Evolutionary conservation across 306 rosid genomes (phyloP).

Genomic region (Luffa aegyptiaca): DNA sequence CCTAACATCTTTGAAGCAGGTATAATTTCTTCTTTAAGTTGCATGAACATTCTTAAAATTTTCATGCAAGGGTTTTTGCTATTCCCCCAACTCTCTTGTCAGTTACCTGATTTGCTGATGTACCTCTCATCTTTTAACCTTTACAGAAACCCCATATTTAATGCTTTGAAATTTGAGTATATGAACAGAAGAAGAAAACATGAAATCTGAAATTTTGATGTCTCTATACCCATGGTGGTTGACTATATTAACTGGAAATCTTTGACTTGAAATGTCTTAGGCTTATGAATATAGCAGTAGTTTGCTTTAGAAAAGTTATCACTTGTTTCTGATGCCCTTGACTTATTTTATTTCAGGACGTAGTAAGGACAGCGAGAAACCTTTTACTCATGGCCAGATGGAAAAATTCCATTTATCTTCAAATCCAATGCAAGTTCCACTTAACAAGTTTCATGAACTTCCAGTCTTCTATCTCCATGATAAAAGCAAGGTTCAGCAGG

Average conservation of each 20-base stretch:
- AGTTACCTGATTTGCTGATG: neutral
- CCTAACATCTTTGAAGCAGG: slow-evolving; percentile 56
- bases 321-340: slow-evolving; percentile 5
- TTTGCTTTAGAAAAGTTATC: neutral
- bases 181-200: neutral
- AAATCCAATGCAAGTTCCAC: slow-evolving; percentile 39
- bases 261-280: neutral
- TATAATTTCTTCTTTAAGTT: slow-evolving; percentile 17
- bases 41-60: neutral
- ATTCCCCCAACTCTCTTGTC: neutral
- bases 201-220: neutral
- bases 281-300: neutral
- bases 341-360: slow-evolving; percentile 39
- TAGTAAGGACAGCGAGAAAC: slow-evolving; percentile 34
- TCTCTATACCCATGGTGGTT: neutral
- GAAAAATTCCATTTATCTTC: slow-evolving; percentile 29
- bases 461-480: slow-evolving; percentile 28
- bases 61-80: neutral
- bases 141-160: neutral
- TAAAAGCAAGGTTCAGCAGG: slow-evolving; percentile 18
- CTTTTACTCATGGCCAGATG: slow-evolving; percentile 16
- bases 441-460: slow-evolving; percentile 34
- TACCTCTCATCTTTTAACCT: neutral
- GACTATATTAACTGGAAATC: neutral
- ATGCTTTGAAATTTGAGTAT: neutral